phyloP scores from a whole-genome alignment of 306 rosid genomes.

The Cucurbita ficifolia region DNA sequence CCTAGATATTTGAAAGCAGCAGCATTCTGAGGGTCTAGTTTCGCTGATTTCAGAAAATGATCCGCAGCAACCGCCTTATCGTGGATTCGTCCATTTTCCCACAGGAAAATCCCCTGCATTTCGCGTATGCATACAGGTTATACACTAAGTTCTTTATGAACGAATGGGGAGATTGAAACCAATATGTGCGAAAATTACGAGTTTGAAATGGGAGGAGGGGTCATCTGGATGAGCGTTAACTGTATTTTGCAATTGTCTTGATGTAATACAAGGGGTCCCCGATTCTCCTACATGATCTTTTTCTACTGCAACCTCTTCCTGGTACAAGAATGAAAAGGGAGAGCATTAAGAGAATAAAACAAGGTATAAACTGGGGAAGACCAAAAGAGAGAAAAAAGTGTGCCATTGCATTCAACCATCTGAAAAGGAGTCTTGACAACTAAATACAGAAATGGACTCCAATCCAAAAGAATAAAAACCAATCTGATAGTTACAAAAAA shows the following conservation, averaged over 20 bases:
- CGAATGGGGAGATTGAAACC: neutral
- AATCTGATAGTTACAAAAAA: no score
- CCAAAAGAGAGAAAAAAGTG: neutral
- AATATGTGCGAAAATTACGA: slow-evolving; percentile 9
- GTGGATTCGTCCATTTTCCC: slow-evolving; percentile 32
- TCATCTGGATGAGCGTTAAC: slow-evolving; percentile 30
- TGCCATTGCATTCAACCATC: neutral
- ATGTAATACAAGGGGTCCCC: neutral
- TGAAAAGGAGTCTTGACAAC: no score
- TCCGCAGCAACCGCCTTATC: slow-evolving; percentile 49
- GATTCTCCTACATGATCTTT: slow-evolving; percentile 5
- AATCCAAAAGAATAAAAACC: no score
- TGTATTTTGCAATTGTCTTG: slow-evolving; percentile 22
- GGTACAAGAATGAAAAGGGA: neutral
- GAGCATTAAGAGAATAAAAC: neutral
- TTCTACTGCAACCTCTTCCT: slow-evolving; percentile 11
- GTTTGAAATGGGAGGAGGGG: slow-evolving; percentile 34
- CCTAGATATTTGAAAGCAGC: slow-evolving; percentile 62
- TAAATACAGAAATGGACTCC: no score
- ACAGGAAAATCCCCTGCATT: slow-evolving; percentile 44
- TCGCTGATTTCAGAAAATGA: slow-evolving; percentile 56
- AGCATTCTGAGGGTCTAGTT: slow-evolving; percentile 55
- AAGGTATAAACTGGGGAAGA: neutral
- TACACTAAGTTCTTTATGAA: no score
- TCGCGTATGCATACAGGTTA: neutral